Conservation (phyloP, 108 stramenopile species). For the Seminavis robusta region DNA sequence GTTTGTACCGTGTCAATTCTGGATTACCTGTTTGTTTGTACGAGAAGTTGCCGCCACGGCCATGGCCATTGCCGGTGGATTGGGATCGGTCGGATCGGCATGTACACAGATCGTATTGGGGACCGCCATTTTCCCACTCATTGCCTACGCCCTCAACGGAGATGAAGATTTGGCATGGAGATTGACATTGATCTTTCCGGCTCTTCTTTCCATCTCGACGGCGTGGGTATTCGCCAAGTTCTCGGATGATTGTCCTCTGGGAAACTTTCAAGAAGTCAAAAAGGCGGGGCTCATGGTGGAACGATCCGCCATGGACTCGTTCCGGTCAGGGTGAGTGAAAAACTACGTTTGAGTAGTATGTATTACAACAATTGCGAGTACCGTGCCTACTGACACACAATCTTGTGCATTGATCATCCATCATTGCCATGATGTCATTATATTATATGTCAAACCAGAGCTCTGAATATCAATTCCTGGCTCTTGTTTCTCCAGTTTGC, state of each 20-base stretch:
- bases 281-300: conserved; percentile 50
- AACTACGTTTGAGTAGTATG: no score
- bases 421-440: no score
- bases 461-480: conserved; percentile 60
- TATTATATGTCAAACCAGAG: no score
- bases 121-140: conserved; percentile 35
- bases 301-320: conserved; percentile 37
- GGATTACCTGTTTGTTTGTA: conserved; percentile 60
- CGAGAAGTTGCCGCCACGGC: conserved; percentile 51
- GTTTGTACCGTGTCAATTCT: conserved; percentile 64
- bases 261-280: conserved; percentile 52
- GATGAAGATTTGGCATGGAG: conserved; percentile 49
- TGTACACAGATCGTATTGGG: conserved; percentile 60
- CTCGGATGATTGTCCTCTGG: conserved; percentile 62
- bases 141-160: conserved; percentile 26
- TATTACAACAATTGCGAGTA: no score
- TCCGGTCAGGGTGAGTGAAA: conserved; percentile 46
- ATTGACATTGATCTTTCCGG: conserved; percentile 46
- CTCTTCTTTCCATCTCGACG: no score
- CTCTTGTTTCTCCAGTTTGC: conserved; percentile 63
- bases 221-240: conserved; percentile 30
- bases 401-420: no score
- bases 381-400: no score
- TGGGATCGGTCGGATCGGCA: conserved; percentile 78
- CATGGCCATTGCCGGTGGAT: conserved; percentile 59